Conservation (phyloP, 352 stramenopile species). For the Synura sp. region DNA sequence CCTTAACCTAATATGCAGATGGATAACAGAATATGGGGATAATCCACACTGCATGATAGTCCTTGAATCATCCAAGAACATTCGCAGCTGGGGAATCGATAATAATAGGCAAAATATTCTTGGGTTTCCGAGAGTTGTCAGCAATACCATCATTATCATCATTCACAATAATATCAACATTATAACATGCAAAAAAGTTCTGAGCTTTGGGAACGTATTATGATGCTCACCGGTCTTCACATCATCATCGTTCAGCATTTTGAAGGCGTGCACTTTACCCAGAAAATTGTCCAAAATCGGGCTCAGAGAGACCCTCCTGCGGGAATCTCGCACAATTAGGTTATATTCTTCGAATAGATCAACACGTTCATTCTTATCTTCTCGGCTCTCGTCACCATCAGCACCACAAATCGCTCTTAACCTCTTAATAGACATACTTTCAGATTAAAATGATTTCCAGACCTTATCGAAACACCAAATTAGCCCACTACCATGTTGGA, state of each 20-base stretch:
- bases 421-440: slow-evolving; percentile 42
- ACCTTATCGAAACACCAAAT: slow-evolving; percentile 41
- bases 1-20: slow-evolving; percentile 41
- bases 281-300: slow-evolving; percentile 40
- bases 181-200: slow-evolving; percentile 40
- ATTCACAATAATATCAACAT: slow-evolving; percentile 40
- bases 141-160: slow-evolving; percentile 30
- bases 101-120: slow-evolving; percentile 41
- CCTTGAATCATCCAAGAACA: slow-evolving; percentile 40
- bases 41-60: slow-evolving; percentile 41
- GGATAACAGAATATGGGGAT: slow-evolving; percentile 38
- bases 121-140: slow-evolving; percentile 40
- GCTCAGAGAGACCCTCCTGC: slow-evolving; percentile 37
- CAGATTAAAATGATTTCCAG: slow-evolving; percentile 41
- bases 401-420: slow-evolving; percentile 33
- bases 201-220: slow-evolving; percentile 41
- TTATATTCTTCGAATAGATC: slow-evolving; percentile 41
- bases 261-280: slow-evolving; percentile 36
- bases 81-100: slow-evolving; percentile 39
- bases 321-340: slow-evolving; percentile 40
- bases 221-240: slow-evolving; percentile 34
- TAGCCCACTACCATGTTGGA: slow-evolving; percentile 38
- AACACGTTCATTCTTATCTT: slow-evolving; percentile 41
- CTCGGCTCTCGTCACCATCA: slow-evolving; percentile 33
- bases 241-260: slow-evolving; percentile 41